Evolutionary conservation across 306 rosid genomes (phyloP), one percentile per base, ranked within the genome.

Genomic region (Cyamopsis tetragonoloba): DNA sequence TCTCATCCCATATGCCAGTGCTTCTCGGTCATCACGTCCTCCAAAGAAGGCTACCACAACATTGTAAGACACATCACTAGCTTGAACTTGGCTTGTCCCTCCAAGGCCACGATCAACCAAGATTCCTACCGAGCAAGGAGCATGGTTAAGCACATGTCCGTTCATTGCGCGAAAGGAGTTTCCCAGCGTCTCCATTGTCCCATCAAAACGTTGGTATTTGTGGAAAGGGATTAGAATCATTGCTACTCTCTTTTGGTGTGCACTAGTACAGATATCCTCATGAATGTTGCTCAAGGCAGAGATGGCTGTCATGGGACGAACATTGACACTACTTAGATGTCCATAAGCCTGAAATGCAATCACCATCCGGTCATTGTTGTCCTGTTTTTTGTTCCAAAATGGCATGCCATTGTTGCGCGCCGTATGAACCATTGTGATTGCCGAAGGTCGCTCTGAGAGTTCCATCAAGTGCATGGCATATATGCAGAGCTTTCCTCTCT

Each of bases 401-500:
- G 95, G 95, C 17, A 85, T 47, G 42, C 91, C 95, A 8, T 88
- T 79, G 28, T 72, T 72, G 56, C 95, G 83, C 7, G 95, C 87
- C 56, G 82, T 88, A 17, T 88, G 95, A 34, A 88, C 91, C 89
- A 85, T 85, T 28, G 91, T 61, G 68, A 88, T 88, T 10, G 95
- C 95, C 5, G 95, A 88, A 34, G 95, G 80, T 62, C 95, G 59
- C 74, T 88, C 95, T 0, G 95, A 85, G 41, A 88, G 87, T 42
- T 88, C 95, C 91, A 88, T 88, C 47, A 88, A 77, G 61, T 88
- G 95, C 91, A 88, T 85, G 42, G 95, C 85, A 31, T 88, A 88
- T 22, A 85, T 56, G 9, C 84, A 85, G 1, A 88, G 82, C 31
- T 80, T 83, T 11, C 91, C 95, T 0, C 76, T 19, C 75, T 79